Evolutionary conservation across 352 stramenopile genomes (phyloP).

Genomic region (Blastocystis sp.): DNA sequence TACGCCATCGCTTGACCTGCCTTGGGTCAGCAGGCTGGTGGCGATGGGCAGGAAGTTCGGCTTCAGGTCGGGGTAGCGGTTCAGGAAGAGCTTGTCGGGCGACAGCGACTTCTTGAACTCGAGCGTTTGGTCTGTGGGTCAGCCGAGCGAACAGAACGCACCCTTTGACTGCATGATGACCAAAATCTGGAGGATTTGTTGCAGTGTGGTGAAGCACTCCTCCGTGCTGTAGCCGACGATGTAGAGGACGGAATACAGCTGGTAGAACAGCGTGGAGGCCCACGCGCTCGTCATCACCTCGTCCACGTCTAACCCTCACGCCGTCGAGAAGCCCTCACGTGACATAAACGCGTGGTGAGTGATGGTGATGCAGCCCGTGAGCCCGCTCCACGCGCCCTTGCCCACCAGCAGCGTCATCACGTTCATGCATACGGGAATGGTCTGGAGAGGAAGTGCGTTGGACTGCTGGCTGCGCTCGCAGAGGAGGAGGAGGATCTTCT

Average conservation of each 20-base stretch:
- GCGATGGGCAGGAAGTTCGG: conserved; percentile 24
- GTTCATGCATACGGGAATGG: not conserved
- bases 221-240: conserved; percentile 7
- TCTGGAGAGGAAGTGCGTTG: not conserved
- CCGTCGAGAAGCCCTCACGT: not conserved
- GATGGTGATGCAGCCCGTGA: conserved; percentile 6
- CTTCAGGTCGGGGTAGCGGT: conserved; percentile 46
- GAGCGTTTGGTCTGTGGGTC: conserved; percentile 16
- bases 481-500: not conserved
- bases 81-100: conserved; percentile 58
- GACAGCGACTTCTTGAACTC: conserved; percentile 70
- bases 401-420: not conserved
- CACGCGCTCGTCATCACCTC: not conserved
- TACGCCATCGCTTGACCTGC: not conserved
- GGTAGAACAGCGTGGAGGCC: conserved; percentile 21
- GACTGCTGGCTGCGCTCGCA: not conserved
- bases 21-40: not conserved
- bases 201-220: not conserved
- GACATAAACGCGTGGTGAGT: not conserved
- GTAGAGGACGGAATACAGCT: conserved; percentile 52
- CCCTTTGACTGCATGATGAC: conserved; percentile 1
- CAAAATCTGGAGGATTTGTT: conserved; percentile 26
- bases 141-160: not conserved
- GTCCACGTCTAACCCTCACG: conserved; percentile 24
- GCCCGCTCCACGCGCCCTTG: not conserved